Percentiles rank a stretch among this genome's conserved stretches.
phyloP scores from a whole-genome alignment of 1,284 basidiomycete genomes.

The Anthracocystis setariae region DNA sequence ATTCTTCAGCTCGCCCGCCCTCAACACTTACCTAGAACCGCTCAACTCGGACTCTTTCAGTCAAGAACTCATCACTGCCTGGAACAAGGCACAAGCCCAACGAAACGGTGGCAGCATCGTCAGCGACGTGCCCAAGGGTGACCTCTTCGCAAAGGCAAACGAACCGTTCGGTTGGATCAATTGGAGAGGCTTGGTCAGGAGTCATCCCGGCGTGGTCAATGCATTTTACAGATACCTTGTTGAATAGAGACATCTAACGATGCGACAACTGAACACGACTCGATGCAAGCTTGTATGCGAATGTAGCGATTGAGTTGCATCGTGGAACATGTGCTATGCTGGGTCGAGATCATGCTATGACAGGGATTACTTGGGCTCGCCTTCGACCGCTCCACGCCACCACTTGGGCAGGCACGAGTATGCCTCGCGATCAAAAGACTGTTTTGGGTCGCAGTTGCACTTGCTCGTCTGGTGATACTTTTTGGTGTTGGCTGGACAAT shows the following conservation, averaged over 20 bases:
- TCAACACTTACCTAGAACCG: conserved; percentile 40
- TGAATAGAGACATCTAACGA: conserved; percentile 1
- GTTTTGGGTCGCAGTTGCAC: conserved; percentile 62
- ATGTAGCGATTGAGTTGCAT: background rate
- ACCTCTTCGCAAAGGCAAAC: conserved; percentile 37
- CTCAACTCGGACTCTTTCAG: conserved; percentile 30
- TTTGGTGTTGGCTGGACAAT: conserved; percentile 58
- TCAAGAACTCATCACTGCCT: conserved; percentile 26
- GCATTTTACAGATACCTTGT: conserved; percentile 38
- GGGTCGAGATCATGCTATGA: too few species aligned
- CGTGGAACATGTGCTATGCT: background rate
- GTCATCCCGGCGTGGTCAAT: conserved; percentile 44
- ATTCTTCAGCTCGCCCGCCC: conserved; percentile 54
- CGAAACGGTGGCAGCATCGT: conserved; percentile 21
- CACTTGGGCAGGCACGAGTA: conserved; percentile 60
- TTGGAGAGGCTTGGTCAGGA: conserved; percentile 54
- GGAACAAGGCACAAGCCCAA: conserved; percentile 28
- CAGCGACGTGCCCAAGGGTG: conserved; percentile 50
- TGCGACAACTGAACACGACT: too few species aligned
- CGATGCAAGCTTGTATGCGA: too few species aligned
- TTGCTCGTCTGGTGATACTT: conserved; percentile 62
- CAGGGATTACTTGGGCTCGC: conserved; percentile 38
- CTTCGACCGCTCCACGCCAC: conserved; percentile 54
- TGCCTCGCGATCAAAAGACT: conserved; percentile 55
- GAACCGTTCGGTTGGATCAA: conserved; percentile 55